Percentiles rank a stretch among this genome's conserved stretches.
phyloP scores from a whole-genome alignment of 495 filamentous ascomycete genomes.

The Aspergillus indologenus region DNA sequence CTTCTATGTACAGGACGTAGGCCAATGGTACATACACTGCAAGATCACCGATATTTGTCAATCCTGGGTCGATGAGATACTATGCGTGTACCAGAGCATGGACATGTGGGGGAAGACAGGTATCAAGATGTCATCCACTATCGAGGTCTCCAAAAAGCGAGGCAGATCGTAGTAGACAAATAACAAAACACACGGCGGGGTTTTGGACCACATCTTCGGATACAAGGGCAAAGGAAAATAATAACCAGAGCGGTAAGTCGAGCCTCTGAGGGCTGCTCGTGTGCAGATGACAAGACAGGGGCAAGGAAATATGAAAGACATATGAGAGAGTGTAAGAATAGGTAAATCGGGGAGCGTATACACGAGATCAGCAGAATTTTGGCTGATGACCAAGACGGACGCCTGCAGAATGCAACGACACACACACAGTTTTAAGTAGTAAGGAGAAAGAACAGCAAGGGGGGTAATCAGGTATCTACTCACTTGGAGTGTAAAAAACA shows the following conservation, averaged over 20 bases:
- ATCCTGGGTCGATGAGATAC: conserved; percentile 21
- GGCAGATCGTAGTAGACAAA: conserved; percentile 25
- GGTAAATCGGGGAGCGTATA: conserved; percentile 30
- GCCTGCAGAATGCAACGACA: conserved; percentile 50
- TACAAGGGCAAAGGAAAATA: conserved; percentile 10
- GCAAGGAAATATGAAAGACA: conserved; percentile 26
- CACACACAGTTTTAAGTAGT: conserved; percentile 27
- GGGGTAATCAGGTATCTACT: conserved; percentile 33
- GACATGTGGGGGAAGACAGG: conserved; percentile 20
- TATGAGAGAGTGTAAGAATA: conserved; percentile 25
- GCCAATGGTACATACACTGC: conserved; percentile 36
- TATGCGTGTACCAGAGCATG: conserved; percentile 24
- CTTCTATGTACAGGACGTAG: conserved; percentile 39
- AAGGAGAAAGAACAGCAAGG: conserved; percentile 26
- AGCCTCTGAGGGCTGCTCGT: conserved; percentile 19
- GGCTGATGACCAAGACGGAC: conserved; percentile 44
- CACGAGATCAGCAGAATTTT: conserved; percentile 38
- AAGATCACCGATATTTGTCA: conserved; percentile 17
- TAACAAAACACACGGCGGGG: conserved; percentile 10
- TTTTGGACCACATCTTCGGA: conserved; percentile 13
- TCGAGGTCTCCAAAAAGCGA: conserved; percentile 23
- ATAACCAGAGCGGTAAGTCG: conserved; percentile 18
- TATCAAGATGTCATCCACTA: conserved; percentile 22
- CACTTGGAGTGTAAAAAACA: conserved; percentile 32
- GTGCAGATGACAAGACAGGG: conserved; percentile 22